Base-by-base conservation (phyloP, 2,329 filamentous ascomycete species). In the Drechslerella dactyloides region DNA sequence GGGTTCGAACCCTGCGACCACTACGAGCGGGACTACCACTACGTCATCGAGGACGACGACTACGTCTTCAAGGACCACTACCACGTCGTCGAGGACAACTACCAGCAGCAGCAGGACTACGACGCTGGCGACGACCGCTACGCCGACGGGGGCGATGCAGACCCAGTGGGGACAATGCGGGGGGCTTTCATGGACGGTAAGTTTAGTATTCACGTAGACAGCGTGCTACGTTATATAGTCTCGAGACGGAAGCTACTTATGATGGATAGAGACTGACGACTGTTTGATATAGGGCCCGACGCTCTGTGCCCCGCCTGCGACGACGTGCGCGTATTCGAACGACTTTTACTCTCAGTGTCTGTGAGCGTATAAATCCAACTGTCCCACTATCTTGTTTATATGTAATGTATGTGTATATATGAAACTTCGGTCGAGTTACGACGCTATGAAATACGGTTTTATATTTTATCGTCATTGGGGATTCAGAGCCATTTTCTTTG, bases 101-200 rank as follows among this genome's bases (percentile, higher is more conserved):
- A 62, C 33, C 23, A 37, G 17, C 8, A 30, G 19, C 4, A 61
- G 30, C 30, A 60, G 35, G 4, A 61, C 33, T 13, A 24, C 54
- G 2, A 21, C 44, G 6, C 44, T n/a, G 6, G 19, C n/a, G 17
- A 51, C 46, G 46, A 51, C 46, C 19, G 15, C 65, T 50, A 24
- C 66, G 11, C 53, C 66, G 8, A 59, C 58, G 7, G 58, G 58
- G 3, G 37, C 21, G 7, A 35, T 27, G 15, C 66, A 70, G 42
- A 69, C 30, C 10, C 24, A 51, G 15, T 70, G 51, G n/a, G 66
- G 66, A 21, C 66, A 70, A 33, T 70, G 66, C 24, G 66, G 66
- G 17, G 66, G 66, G n/a, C 17, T 27, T 40, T 58, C 58, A 17
- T 63, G 59, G 58, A 70, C 58, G 40, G 66, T 70, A 59, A 59